Evolutionary conservation across 495 filamentous ascomycete species (phyloP).

Genomic region (Lophiotrema nucula): DNA sequence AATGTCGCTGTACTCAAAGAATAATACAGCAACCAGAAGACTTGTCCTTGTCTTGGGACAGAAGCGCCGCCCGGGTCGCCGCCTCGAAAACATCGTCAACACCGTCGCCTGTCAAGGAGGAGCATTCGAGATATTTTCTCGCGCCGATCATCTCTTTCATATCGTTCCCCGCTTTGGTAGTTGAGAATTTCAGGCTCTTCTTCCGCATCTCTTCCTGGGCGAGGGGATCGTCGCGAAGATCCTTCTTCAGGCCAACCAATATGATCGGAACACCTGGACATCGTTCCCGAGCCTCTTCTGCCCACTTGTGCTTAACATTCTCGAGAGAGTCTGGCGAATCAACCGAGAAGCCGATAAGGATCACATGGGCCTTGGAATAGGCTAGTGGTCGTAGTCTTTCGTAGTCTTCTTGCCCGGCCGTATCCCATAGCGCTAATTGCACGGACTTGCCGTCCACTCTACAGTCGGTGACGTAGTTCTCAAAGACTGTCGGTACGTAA

Average conservation of each 20-base stretch:
- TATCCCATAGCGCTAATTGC: slow-evolving; percentile 51
- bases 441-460: slow-evolving; percentile 50
- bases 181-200: slow-evolving; percentile 83
- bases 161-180: slow-evolving; percentile 72
- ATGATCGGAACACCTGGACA: slow-evolving; percentile 94
- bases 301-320: slow-evolving; percentile 99
- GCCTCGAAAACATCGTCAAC: slow-evolving; percentile 99
- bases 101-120: slow-evolving; percentile 92
- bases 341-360: slow-evolving; percentile 93
- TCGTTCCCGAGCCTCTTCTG: slow-evolving; percentile 91
- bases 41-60: slow-evolving; percentile 87
- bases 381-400: slow-evolving; percentile 83
- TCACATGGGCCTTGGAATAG: slow-evolving; percentile 96
- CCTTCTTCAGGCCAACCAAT: slow-evolving; percentile 95
- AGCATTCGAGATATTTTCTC: slow-evolving; percentile 96
- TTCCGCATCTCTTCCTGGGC: slow-evolving; percentile 98
- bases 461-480: slow-evolving; percentile 51
- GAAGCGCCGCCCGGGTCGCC: slow-evolving; percentile 88
- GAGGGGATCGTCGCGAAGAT: slow-evolving; percentile 89
- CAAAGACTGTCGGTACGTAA: slow-evolving; percentile 47
- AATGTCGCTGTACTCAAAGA: slow-evolving; percentile 57
- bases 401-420: slow-evolving; percentile 51
- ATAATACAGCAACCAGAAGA: slow-evolving; percentile 84
- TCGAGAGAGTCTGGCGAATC: slow-evolving; percentile 95
- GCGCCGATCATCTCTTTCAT: slow-evolving; percentile 84